Evolutionary conservation across 371 early-diverging fungal species (phyloP), one percentile per base, ranked within the genome.

Genomic region (Mucor sp.): DNA sequence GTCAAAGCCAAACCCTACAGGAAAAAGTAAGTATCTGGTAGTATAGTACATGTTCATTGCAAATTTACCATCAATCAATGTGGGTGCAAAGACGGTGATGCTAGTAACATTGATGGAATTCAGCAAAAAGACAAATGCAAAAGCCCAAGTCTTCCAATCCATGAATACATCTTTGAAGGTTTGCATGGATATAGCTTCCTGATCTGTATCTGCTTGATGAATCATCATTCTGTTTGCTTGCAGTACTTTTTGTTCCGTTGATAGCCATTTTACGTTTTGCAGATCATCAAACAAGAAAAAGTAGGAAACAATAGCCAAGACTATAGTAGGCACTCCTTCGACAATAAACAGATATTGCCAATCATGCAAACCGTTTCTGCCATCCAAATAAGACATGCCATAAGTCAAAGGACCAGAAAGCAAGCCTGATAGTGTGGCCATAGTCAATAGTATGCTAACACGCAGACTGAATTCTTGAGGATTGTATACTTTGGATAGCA

Each of bases 21-120:
- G 67, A 89, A 91, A 17, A 87, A 75, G 32, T 77, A 76, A 41
- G 85, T 68, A 47, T 84, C 81, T 72, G 86, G 83, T n/a, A 87
- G 76, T 1, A 41, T 28, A n/a, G 2, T 12, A 9, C 6, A 58
- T 0, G 19, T 19, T 32, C 8, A 58, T 19, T 4, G 1, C 58
- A 6, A 8, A 33, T 33, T 8, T 69, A 75, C 75, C 75, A 58
- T 66, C 66, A 41, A 77, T 74, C 1, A 77, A 25, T 4, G 50
- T 66, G 6, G 78, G 78, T 4, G 69, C 39, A 64, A 77, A 77
- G 4, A 74, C 66, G 4, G 61, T 58, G 25, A 70, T 55, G 44
- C 75, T 74, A 4, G 65, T 67, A 1, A 72, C 17, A 30, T 57
- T 68, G 9, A 74, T 67, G 12, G 62, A 63, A 57, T 74, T 77